A percentile compares a stretch with the other conserved stretches of the same genome.
Conservation (phyloP, 768 basidiomycete genomes). For the Coprinellus micaceus region DNA sequence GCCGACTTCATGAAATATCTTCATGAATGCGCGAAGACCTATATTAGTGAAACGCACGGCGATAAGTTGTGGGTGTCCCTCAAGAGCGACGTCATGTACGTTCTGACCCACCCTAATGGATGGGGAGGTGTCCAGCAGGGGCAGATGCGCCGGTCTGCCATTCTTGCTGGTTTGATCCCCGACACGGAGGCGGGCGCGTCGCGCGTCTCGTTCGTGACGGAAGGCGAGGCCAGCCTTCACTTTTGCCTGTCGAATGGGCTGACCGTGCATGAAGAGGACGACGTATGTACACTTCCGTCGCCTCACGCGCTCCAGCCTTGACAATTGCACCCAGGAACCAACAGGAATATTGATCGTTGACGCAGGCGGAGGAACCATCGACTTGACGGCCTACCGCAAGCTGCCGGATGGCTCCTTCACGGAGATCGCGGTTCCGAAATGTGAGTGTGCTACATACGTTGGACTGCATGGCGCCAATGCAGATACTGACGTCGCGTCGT, state of each 20-base stretch:
- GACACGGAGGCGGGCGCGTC: slow-evolving; percentile 25
- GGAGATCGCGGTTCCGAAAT: slow-evolving; percentile 41
- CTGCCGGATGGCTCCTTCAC: slow-evolving; percentile 20
- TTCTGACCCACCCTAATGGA: slow-evolving; percentile 49
- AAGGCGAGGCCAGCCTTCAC: slow-evolving; percentile 58
- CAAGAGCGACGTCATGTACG: slow-evolving; percentile 34
- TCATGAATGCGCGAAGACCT: slow-evolving; percentile 30
- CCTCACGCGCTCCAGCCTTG: no score
- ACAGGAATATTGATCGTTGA: slow-evolving; percentile 53
- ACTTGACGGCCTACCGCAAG: slow-evolving; percentile 50
- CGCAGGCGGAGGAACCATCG: slow-evolving; percentile 59
- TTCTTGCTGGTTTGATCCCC: slow-evolving; percentile 41
- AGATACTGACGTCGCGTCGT: slow-evolving; percentile 56
- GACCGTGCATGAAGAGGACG: no score
- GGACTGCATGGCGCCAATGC: not conserved
- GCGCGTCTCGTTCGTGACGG: slow-evolving; percentile 47
- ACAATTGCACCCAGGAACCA: slow-evolving; percentile 30
- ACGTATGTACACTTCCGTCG: no score
- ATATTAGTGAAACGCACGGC: slow-evolving; percentile 36
- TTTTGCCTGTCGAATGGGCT: no score
- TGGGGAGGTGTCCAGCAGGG: slow-evolving; percentile 52
- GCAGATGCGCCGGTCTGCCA: slow-evolving; percentile 43
- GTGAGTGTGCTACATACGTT: no score
- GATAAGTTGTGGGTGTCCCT: slow-evolving; percentile 18
- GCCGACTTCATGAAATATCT: slow-evolving; percentile 41